Percentiles rank a stretch among this genome's conserved stretches.
phyloP scores from a whole-genome alignment of 257 asterid species.

The Gardenia jasminoides region DNA sequence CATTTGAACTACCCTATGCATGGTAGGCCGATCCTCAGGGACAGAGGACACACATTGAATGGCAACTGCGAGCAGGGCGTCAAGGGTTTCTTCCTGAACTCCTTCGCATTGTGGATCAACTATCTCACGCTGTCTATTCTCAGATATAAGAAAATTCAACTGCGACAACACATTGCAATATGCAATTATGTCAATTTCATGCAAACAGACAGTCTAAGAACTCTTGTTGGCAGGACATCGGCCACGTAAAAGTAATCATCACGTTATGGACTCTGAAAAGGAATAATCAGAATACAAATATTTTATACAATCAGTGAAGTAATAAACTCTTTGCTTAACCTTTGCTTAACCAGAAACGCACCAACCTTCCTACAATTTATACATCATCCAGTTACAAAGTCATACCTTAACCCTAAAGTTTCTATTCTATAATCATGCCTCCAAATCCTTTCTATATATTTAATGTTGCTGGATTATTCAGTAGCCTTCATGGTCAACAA shows the following conservation, averaged over 20 bases:
- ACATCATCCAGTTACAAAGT: not conserved
- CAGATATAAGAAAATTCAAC: slow-evolving; percentile 71
- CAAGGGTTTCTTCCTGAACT: slow-evolving; percentile 70
- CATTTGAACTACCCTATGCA: slow-evolving; percentile 84
- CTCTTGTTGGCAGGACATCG: not conserved
- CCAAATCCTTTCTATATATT: not conserved
- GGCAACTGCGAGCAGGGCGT: slow-evolving; percentile 69
- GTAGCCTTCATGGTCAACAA: not conserved
- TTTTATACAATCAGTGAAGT: not conserved
- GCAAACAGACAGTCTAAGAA: not conserved
- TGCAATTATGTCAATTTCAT: not conserved
- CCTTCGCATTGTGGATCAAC: slow-evolving; percentile 81
- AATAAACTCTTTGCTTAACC: not conserved
- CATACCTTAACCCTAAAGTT: not conserved
- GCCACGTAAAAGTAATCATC: not conserved
- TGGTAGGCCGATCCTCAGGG: slow-evolving; percentile 94
- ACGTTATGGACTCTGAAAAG: not conserved
- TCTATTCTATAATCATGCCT: not conserved
- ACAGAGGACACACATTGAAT: slow-evolving; percentile 77
- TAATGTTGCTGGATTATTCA: not conserved
- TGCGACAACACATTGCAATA: slow-evolving; percentile 30
- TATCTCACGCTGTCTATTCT: slow-evolving; percentile 76
- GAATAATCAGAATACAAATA: not conserved
- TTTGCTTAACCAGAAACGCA: not conserved
- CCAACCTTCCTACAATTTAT: not conserved